phyloP scores from a whole-genome alignment of 1,139 yeast species.

The Pichia sp. region DNA sequence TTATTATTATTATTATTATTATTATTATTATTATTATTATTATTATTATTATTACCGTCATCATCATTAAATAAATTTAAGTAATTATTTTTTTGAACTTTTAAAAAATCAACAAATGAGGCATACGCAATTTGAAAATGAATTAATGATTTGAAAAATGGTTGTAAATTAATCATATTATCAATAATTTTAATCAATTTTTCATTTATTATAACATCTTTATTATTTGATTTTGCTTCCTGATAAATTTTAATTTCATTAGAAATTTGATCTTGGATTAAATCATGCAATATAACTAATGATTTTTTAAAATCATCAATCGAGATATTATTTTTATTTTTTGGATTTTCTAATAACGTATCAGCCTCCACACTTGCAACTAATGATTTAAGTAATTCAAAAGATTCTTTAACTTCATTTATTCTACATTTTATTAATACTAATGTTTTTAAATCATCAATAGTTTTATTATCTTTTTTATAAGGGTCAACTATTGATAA shows the following conservation, averaged over 20 bases:
- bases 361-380: slow-evolving; percentile 23
- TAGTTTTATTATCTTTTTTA: slow-evolving; percentile 10
- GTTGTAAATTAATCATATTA: slow-evolving; percentile 39
- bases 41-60: too few species aligned
- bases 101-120: slow-evolving; percentile 36
- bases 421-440: slow-evolving; percentile 41
- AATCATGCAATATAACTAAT: slow-evolving; percentile 36
- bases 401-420: slow-evolving; percentile 37
- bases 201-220: slow-evolving; percentile 7
- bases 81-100: slow-evolving; percentile 33
- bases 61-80: slow-evolving; percentile 20
- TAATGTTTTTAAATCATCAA: slow-evolving; percentile 39
- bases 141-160: slow-evolving; percentile 46
- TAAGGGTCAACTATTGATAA: slow-evolving; percentile 20
- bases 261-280: slow-evolving; percentile 36
- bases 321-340: slow-evolving; percentile 9
- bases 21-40: too few species aligned
- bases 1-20: too few species aligned
- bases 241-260: slow-evolving; percentile 24
- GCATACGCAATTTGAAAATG: slow-evolving; percentile 44
- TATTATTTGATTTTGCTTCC: slow-evolving; percentile 11
- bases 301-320: slow-evolving; percentile 36
- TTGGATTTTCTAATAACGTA: slow-evolving; percentile 12
- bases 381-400: slow-evolving; percentile 39
- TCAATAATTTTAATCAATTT: slow-evolving; percentile 17